Percentiles rank a stretch among this genome's conserved stretches.
Evolutionary conservation across 345 rosid species (phyloP).

Genomic region (Noccaea bulbosa): DNA sequence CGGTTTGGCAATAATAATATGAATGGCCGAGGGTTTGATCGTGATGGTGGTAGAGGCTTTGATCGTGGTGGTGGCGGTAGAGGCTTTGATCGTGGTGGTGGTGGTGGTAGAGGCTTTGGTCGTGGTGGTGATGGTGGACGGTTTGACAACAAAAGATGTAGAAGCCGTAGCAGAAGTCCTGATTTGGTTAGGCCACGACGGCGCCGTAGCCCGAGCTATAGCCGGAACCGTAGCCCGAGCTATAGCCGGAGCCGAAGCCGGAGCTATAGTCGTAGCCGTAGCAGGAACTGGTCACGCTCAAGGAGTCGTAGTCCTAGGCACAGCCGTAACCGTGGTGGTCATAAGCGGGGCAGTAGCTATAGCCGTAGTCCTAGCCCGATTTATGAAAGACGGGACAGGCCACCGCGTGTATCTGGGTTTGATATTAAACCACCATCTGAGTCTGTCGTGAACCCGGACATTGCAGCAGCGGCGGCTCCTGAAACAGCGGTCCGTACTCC

Average conservation of each 20-base stretch:
- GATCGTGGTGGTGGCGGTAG: constrained; percentile 38
- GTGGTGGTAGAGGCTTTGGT: constrained; percentile 72
- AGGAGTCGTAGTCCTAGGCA: constrained; percentile 53
- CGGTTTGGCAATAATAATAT: constrained; percentile 51
- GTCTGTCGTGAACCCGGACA: constrained; percentile 27
- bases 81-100: constrained; percentile 62
- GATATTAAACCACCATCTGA: constrained; percentile 42
- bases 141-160: constrained; percentile 79
- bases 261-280: constrained; percentile 54
- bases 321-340: constrained; percentile 53
- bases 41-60: too few species aligned
- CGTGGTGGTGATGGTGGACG: constrained; percentile 55
- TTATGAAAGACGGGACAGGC: constrained; percentile 58
- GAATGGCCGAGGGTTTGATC: constrained; percentile 51
- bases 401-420: constrained; percentile 40
- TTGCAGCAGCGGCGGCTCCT: not conserved
- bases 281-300: constrained; percentile 55
- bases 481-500: constrained; percentile 19
- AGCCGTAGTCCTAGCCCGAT: constrained; percentile 56
- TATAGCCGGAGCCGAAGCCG: constrained; percentile 50
- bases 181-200: constrained; percentile 63
- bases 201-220: constrained; percentile 55
- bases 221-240: constrained; percentile 52
- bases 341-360: constrained; percentile 52
- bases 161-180: constrained; percentile 83